Base-by-base conservation (phyloP, 2,329 filamentous ascomycete species). In the Pseudogymnoascus sp. region DNA sequence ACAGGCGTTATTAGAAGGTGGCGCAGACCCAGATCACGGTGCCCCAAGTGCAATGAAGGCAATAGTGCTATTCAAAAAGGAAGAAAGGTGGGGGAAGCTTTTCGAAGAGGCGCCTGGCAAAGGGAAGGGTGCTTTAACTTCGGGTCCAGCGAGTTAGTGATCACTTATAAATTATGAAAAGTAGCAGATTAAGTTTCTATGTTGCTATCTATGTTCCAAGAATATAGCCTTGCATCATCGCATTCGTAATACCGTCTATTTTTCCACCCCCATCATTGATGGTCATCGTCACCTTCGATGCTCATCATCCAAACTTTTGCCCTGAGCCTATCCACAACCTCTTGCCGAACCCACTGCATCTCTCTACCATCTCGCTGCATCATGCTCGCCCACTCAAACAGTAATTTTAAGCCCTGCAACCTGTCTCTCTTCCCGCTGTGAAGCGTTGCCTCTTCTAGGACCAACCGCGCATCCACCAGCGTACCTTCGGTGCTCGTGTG, bases 361-460 rank as follows among this genome's bases (percentile, higher is more conserved):
- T 72, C 74, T 43, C 74, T 78, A 64, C 76, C 74, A 60, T 77
- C 74, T 65, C 67, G 70, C 40, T 73, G 72, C 64, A 75, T 71
- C 60, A 72, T 73, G 72, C 89, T 85, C n/a, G 85, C 79, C 85
- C 87, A 90, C 63, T 82, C 81, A 71, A 90, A 89, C 65, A 91
- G 73, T 3, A 88, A 71, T 65, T 80, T 79, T 66, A 90, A 70
- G 70, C 88, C 85, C 79, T 84, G 83, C 59, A 90, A 70, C 43
- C 80, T 77, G 71, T 89, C 84, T 60, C 78, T 77, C 59, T 83
- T 77, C 65, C 78, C 77, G 62, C 80, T 81, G 1, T 72, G 65
- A 67, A 77, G 66, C n/a, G 73, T 75, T 7, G 76, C 81, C 61
- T 76, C 77, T 62, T 84, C 80, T 19, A 90, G 74, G 43, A 83